Conservation (phyloP, 2,329 filamentous ascomycete genomes). For the Aureobasidium leucospermi region DNA sequence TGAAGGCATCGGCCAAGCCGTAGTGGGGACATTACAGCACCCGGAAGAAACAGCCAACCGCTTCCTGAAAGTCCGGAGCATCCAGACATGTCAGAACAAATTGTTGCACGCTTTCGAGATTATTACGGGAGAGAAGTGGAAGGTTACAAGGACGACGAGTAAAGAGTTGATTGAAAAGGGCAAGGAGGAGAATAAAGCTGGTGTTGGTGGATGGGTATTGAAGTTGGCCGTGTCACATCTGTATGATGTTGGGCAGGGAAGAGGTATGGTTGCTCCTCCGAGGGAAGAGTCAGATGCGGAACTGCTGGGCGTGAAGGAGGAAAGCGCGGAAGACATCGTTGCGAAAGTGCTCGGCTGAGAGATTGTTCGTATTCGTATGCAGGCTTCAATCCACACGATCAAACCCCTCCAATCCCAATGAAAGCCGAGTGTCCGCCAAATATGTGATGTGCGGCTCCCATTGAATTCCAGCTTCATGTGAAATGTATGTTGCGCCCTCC, state of each 20-base stretch:
- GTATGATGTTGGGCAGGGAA: conserved; percentile 15
- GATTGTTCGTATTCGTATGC: no score
- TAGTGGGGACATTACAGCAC: conserved; percentile 42
- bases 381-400: no score
- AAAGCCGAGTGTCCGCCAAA: no score
- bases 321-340: conserved; percentile 13
- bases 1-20: conserved; percentile 42
- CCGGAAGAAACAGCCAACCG: conserved; percentile 49
- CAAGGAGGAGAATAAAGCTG: background rate
- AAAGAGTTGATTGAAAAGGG: conserved; percentile 13
- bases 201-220: conserved; percentile 11
- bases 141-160: background rate
- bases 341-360: conserved; percentile 1
- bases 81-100: conserved; percentile 47
- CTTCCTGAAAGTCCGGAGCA: conserved; percentile 49
- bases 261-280: conserved; percentile 12
- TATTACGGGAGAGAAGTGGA: conserved; percentile 15
- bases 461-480: no score
- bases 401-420: no score
- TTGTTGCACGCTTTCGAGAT: conserved; percentile 34
- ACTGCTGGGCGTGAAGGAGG: conserved; percentile 16
- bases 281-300: conserved; percentile 16
- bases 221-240: conserved; percentile 16
- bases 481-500: no score
- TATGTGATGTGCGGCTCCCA: no score